Evolutionary conservation across 164 flowering plant genomes (phyloP).

Genomic region (Saururus chinensis): DNA sequence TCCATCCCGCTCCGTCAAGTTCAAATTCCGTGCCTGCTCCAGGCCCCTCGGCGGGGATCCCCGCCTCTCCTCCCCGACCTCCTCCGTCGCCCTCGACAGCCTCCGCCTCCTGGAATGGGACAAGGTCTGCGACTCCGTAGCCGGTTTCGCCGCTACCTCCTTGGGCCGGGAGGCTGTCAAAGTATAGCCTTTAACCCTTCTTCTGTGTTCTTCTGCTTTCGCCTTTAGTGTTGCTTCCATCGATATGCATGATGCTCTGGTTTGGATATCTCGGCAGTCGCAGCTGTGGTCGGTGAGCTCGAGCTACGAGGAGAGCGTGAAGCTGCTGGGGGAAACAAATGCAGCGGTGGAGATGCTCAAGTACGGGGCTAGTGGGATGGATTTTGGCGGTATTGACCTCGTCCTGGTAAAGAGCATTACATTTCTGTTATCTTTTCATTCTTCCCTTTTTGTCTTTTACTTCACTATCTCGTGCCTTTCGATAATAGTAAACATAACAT

Average conservation of each 20-base stretch:
- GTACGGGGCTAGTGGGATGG: conserved; percentile 52
- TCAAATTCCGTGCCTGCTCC: background rate
- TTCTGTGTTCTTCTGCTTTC: too few species aligned
- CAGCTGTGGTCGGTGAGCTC: conserved; percentile 51
- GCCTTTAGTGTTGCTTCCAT: background rate
- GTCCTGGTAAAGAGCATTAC: conserved; percentile 23
- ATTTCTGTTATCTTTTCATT: too few species aligned
- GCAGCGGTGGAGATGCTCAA: conserved; percentile 77
- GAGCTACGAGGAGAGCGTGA: conserved; percentile 60
- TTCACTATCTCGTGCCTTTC: too few species aligned
- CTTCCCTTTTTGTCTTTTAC: too few species aligned
- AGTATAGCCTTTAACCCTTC: conserved; percentile 19
- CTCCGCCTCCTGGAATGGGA: conserved; percentile 82
- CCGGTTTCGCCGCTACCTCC: conserved; percentile 69
- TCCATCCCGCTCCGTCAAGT: background rate
- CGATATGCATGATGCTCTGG: background rate
- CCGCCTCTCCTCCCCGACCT: conserved; percentile 29
- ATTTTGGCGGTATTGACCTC: conserved; percentile 38
- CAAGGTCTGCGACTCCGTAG: conserved; percentile 65
- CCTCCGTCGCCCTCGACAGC: conserved; percentile 41
- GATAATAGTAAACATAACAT: too few species aligned
- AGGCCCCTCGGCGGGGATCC: background rate
- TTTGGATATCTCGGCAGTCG: conserved; percentile 20
- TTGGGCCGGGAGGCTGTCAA: conserved; percentile 62
- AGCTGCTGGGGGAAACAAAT: conserved; percentile 58